A percentile compares a stretch with the other conserved stretches of the same genome.
These are phyloP conservation scores for Dinochytrium kinnereticum DNA, from an alignment of 371 early-diverging fungal species.

Conservation along the genomic window DNA sequence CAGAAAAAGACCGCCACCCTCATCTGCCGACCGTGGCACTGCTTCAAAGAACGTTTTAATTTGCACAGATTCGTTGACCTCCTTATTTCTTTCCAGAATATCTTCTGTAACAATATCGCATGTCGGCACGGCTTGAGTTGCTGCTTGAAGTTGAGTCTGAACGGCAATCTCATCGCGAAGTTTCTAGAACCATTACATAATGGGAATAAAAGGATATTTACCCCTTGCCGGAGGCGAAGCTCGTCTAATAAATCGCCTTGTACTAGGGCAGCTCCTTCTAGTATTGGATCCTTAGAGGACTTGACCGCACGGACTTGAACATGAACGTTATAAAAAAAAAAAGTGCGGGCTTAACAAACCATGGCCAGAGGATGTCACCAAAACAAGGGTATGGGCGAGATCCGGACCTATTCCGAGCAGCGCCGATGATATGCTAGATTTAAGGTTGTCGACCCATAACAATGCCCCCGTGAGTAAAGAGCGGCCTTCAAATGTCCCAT, in stretches of 20 bases:
- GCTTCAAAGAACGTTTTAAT: neutral
- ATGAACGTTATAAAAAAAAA: too few species aligned
- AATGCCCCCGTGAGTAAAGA: neutral
- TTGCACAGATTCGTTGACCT: neutral
- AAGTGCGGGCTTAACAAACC: too few species aligned
- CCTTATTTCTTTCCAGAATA: neutral
- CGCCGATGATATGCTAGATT: neutral
- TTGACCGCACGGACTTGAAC: too few species aligned
- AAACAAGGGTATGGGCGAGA: neutral
- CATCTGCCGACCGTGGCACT: neutral
- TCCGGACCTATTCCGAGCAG: neutral
- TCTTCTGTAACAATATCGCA: neutral
- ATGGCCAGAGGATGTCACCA: neutral
- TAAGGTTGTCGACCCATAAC: conserved; percentile 14
- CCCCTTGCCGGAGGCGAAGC: neutral
- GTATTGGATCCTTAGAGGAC: too few species aligned
- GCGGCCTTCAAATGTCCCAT: conserved; percentile 26
- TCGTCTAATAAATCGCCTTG: neutral
- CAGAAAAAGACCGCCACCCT: neutral
- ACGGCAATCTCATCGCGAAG: neutral
- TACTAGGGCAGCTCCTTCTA: too few species aligned
- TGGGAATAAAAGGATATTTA: neutral
- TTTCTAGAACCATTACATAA: neutral
- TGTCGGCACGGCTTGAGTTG: neutral
- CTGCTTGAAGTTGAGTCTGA: neutral